phyloP scores from a whole-genome alignment of 164 flowering plant genomes.

The Macadamia integrifolia region DNA sequence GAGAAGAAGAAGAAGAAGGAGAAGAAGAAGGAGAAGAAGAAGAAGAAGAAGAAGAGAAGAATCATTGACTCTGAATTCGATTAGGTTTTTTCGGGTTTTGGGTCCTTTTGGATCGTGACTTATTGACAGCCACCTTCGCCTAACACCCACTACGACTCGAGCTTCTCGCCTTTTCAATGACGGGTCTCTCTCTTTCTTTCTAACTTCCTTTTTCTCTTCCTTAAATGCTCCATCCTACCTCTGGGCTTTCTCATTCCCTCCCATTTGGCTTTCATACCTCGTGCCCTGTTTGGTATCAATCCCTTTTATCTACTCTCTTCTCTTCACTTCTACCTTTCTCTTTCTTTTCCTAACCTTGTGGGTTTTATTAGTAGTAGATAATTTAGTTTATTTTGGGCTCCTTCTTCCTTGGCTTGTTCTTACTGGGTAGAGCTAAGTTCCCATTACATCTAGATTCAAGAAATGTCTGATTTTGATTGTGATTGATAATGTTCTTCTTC shows the following conservation, averaged over 20 bases:
- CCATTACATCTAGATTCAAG: not conserved
- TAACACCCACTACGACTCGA: not conserved
- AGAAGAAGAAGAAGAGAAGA: not conserved
- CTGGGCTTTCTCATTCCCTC: conserved; percentile 23
- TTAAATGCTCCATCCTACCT: not conserved
- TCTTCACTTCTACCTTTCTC: not conserved
- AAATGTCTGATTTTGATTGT: not conserved
- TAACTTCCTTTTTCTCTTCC: conserved; percentile 7
- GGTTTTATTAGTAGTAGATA: not conserved
- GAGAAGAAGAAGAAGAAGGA: not conserved
- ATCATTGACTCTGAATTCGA: not conserved
- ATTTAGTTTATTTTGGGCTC: not conserved
- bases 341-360: not conserved
- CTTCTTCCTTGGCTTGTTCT: not conserved
- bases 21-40: not conserved
- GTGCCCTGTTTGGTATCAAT: not conserved
- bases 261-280: not conserved
- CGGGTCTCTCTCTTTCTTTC: conserved; percentile 8
- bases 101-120: not conserved
- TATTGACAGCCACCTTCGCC: not conserved
- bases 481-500: not conserved
- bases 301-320: not conserved
- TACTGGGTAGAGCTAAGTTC: not conserved
- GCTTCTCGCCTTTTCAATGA: conserved; percentile 11
- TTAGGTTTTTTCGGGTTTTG: not conserved